Percentiles rank a stretch among this genome's conserved stretches.
Conservation (phyloP, 2,329 filamentous ascomycete genomes). For the Dissoconium aciculare region DNA sequence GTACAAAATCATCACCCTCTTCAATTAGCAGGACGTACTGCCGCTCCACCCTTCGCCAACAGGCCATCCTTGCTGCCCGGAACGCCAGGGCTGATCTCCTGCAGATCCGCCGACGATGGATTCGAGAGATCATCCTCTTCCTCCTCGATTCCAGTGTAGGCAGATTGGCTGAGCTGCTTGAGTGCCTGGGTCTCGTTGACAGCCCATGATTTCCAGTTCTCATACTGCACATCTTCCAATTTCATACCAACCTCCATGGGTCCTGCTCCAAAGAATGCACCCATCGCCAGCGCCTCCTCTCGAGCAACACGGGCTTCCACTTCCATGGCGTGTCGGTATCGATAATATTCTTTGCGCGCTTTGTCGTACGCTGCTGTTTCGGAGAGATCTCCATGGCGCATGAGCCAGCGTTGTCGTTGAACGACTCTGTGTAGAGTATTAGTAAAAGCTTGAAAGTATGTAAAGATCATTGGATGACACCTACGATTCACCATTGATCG, state of each 20-base stretch:
- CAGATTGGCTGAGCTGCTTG: constrained; percentile 34
- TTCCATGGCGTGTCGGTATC: constrained; percentile 65
- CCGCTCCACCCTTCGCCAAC: constrained; percentile 25
- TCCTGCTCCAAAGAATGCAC: constrained; percentile 75
- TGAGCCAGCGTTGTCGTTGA: constrained; percentile 77
- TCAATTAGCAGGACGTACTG: constrained; percentile 21
- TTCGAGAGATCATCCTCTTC: constrained; percentile 21
- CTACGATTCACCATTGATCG: constrained; percentile 48
- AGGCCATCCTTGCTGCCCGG: constrained; percentile 22
- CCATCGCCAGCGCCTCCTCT: constrained; percentile 74
- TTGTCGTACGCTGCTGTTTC: constrained; percentile 63
- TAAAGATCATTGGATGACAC: constrained; percentile 1
- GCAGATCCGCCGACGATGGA: constrained; percentile 23
- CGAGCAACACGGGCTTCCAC: constrained; percentile 66
- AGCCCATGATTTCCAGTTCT: constrained; percentile 78
- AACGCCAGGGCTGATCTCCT: constrained; percentile 23
- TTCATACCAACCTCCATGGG: constrained; percentile 63
- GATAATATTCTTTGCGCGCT: constrained; percentile 82
- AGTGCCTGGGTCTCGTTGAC: constrained; percentile 35
- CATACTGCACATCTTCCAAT: constrained; percentile 65
- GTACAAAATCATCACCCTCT: constrained; percentile 3
- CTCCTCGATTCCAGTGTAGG: constrained; percentile 25
- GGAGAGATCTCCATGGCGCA: constrained; percentile 33
- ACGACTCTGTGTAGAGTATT: constrained; percentile 52
- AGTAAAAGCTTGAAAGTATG: not conserved